Evolutionary conservation across 1,139 yeast genomes (phyloP), one percentile per base, ranked within the genome.

Genomic region (Debaryomycetaceae sp.): DNA sequence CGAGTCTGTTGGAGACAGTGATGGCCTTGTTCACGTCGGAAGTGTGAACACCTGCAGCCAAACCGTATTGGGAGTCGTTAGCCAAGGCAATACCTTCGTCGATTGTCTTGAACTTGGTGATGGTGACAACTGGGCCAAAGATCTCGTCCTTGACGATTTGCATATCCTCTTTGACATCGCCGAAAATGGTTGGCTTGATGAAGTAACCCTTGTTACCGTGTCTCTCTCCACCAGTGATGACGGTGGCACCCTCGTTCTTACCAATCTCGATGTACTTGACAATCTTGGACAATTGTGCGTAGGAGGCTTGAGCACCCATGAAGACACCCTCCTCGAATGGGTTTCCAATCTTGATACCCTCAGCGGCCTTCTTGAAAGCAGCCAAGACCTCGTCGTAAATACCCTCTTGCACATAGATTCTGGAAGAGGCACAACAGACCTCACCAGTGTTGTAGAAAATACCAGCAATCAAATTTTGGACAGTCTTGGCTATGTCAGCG

Each of bases 301-400:
- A 75, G 41, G 91, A 84, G 50, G 88, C 86, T 72, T 87, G 96
- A 44, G 96, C 89, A 61, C 96, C 96, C 78, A 87, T 90, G 76
- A 78, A 83, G 45, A 81, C 76, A 43, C 70, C 77, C 55, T 77
- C 80, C 51, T 82, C 87, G 68, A 84, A 87, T 65, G 95, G 95
- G 64, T 84, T 73, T 62, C 95, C 95, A 56, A 85, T 80, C 60
- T 78, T 76, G 45, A 71, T 59, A 51, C 66, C 69, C 46, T 84
- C 83, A 46, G 81, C 78, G 48, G 80, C 84, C 53, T 68, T 68
- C 65, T 82, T 77, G 65, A 87, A 83, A 49, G 75, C 78, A 45
- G 66, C 73, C 40, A 86, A 64, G 53, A 87, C 75, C 58, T 79
- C 72, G 57, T 87, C 93, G 68, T 87, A 85, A 58, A 86, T 69